A percentile compares a stretch with the other conserved stretches of the same genome.
These are phyloP conservation scores for Calocera cornea DNA, from an alignment of 768 basidiomycete genomes.

Conservation along the genomic window DNA sequence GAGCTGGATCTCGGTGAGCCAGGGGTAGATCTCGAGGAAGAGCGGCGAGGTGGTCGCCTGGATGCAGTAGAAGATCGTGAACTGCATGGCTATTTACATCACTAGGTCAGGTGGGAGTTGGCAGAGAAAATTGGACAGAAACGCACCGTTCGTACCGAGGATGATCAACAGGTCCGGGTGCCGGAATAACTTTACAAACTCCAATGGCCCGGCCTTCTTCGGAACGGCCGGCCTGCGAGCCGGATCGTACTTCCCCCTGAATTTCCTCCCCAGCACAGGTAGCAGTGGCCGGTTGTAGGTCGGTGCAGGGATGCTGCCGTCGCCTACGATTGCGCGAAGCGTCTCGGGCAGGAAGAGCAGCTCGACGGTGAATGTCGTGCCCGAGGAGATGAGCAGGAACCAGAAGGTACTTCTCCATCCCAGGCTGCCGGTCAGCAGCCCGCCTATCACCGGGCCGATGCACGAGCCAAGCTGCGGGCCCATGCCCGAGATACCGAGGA, in stretches of 20 bases:
- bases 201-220: neutral
- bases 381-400: slow-evolving; percentile 42
- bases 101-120: neutral
- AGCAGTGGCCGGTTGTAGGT: slow-evolving; percentile 24
- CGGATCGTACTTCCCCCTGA: neutral
- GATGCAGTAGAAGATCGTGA: slow-evolving; percentile 46
- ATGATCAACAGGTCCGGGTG: slow-evolving; percentile 44
- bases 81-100: slow-evolving; percentile 13
- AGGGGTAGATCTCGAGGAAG: slow-evolving; percentile 44
- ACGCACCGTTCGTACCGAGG: slow-evolving; percentile 39
- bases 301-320: slow-evolving; percentile 31
- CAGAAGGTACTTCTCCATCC: slow-evolving; percentile 67
- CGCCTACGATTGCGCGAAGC: slow-evolving; percentile 29
- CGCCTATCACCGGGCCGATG: slow-evolving; percentile 21
- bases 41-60: slow-evolving; percentile 48
- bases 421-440: slow-evolving; percentile 37
- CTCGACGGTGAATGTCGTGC: slow-evolving; percentile 34
- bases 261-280: slow-evolving; percentile 15
- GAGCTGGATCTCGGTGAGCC: slow-evolving; percentile 47
- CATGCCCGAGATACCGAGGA: slow-evolving; percentile 39
- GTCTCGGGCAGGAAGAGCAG: slow-evolving; percentile 40
- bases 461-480: slow-evolving; percentile 10
- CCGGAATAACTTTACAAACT: slow-evolving; percentile 26
- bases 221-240: neutral
- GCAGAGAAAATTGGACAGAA: slow-evolving; percentile 13